Percentiles rank a stretch among this genome's conserved stretches.
These are phyloP conservation scores for Verticillium longisporum DNA, from an alignment of 2,329 filamentous ascomycete species.

Conservation along the genomic window DNA sequence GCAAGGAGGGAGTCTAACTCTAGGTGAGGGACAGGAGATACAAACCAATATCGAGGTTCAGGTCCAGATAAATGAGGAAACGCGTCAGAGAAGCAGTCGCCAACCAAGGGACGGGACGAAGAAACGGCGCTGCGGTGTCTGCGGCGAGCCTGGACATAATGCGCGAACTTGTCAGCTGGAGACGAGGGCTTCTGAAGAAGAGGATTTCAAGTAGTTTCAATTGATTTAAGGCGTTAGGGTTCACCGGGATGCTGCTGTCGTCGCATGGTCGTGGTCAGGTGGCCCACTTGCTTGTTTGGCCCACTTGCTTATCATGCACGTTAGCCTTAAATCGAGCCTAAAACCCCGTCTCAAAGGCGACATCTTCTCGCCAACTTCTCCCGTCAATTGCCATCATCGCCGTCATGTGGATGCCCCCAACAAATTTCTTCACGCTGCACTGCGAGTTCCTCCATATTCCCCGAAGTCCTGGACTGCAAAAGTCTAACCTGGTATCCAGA, in stretches of 20 bases:
- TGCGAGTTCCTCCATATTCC: background rate
- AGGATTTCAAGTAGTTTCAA: constrained; percentile 1
- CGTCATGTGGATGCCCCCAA: background rate
- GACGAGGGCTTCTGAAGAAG: background rate
- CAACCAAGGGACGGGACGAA: background rate
- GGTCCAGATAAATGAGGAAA: background rate
- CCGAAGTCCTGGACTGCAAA: too few species aligned
- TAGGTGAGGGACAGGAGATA: background rate
- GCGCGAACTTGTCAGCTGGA: background rate
- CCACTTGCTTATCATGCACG: too few species aligned
- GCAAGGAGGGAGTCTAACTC: constrained; percentile 1
- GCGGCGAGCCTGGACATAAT: background rate
- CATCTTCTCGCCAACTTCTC: too few species aligned
- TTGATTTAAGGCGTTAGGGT: background rate
- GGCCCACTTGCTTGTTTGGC: too few species aligned
- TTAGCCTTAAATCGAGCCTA: too few species aligned
- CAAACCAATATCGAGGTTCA: background rate
- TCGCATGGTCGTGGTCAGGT: too few species aligned
- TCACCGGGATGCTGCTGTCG: background rate
- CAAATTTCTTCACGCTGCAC: background rate
- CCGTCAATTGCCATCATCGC: too few species aligned
- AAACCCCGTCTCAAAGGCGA: too few species aligned
- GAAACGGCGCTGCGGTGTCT: background rate
- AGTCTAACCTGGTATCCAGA: background rate
- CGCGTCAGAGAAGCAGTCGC: background rate